phyloP scores from a whole-genome alignment of 768 basidiomycete genomes.

The Lactarius trivialis region DNA sequence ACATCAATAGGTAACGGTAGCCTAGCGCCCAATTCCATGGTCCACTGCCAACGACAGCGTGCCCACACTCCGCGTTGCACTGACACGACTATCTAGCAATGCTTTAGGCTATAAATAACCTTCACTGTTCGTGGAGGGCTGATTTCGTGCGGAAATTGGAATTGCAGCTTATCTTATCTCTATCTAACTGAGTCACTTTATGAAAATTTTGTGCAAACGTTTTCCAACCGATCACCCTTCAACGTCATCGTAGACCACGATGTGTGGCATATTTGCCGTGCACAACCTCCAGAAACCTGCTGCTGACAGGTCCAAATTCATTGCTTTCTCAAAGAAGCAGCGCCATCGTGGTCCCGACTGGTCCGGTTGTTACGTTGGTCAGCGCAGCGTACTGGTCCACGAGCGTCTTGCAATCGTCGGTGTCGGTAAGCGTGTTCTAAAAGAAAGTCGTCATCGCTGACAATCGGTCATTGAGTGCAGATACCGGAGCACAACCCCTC shows the following conservation, averaged over 20 bases:
- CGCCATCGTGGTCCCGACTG: conserved; percentile 97
- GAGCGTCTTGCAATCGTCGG: conserved; percentile 97
- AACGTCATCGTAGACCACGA: conserved; percentile 29
- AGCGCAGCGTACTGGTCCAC: conserved; percentile 78
- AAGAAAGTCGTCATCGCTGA: not conserved
- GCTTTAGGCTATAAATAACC: not conserved
- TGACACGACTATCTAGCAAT: no score
- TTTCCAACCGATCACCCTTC: not conserved
- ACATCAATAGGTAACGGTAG: not conserved
- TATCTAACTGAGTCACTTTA: not conserved
- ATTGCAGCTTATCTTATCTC: conserved; percentile 11
- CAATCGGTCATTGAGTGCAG: conserved; percentile 36
- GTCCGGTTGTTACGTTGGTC: conserved; percentile 91
- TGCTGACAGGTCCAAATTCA: conserved; percentile 61
- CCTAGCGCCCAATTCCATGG: not conserved
- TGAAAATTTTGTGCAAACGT: conserved; percentile 1
- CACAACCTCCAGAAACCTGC: conserved; percentile 73
- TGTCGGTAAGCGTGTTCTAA: conserved; percentile 58
- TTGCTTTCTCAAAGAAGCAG: conserved; percentile 83
- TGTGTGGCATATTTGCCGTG: conserved; percentile 91
- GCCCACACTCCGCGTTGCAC: not conserved
- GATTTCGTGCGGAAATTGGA: not conserved
- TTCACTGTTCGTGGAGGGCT: not conserved
- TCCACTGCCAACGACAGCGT: not conserved
- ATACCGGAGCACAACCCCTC: conserved; percentile 94